These are phyloP conservation scores for Neurospora crassa DNA, from an alignment of 2,329 filamentous ascomycete species.

Conservation along the genomic window DNA sequence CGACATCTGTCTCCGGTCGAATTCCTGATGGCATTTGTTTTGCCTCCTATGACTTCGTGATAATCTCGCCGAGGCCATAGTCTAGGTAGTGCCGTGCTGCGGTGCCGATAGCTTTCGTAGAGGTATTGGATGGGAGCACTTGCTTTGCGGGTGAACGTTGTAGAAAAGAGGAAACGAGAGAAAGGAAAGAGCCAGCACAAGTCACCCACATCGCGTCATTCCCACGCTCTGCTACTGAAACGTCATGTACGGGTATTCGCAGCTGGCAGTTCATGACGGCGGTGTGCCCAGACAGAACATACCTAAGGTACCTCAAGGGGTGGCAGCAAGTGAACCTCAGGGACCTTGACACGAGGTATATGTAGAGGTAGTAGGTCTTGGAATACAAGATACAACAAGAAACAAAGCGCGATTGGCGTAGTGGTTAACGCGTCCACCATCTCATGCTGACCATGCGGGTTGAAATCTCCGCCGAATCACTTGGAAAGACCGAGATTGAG, in stretches of 20 bases:
- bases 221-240: neutral
- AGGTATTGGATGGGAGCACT: too few relatives aligned
- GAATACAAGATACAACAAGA: neutral
- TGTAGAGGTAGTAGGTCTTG: neutral
- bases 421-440: neutral
- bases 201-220: neutral
- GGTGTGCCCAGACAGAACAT: neutral
- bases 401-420: neutral
- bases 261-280: neutral
- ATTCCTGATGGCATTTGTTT: too few relatives aligned
- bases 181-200: neutral
- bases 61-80: too few relatives aligned
- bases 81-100: too few relatives aligned
- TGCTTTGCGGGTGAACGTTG: too few relatives aligned
- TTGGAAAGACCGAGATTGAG: neutral
- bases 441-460: neutral
- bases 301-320: too few relatives aligned
- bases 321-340: neutral
- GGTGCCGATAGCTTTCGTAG: too few relatives aligned
- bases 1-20: too few relatives aligned
- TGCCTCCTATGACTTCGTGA: too few relatives aligned
- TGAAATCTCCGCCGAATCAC: neutral
- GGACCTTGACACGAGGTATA: neutral
- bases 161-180: fast-evolving
- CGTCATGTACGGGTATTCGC: neutral